A percentile compares a stretch with the other conserved stretches of the same genome.
Evolutionary conservation across 306 rosid species (phyloP).

Genomic region (cucumber (Cucumis sativus)): DNA sequence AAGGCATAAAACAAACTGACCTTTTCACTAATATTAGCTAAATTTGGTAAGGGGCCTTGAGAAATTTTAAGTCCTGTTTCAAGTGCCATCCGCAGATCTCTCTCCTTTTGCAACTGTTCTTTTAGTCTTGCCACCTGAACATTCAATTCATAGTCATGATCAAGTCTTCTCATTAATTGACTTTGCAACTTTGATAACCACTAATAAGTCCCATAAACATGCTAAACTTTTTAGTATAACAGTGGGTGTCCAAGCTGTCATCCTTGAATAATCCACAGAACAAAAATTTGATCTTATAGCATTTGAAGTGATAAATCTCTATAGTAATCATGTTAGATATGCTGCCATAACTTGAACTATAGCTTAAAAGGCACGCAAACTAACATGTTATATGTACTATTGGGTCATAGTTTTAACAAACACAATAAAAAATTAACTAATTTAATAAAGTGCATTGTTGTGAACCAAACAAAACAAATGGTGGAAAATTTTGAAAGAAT

Average conservation of each 20-base stretch:
- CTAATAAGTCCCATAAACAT: not conserved
- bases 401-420: not conserved
- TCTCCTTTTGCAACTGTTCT: slow-evolving; percentile 59
- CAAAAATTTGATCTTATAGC: not conserved
- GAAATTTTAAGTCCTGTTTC: slow-evolving; percentile 42
- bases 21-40: slow-evolving; percentile 34
- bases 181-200: not conserved
- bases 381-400: not conserved
- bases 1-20: slow-evolving; percentile 17
- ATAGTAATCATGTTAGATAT: not conserved
- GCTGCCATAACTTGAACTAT: not conserved
- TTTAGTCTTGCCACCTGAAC: slow-evolving; percentile 60
- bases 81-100: slow-evolving; percentile 42
- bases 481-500: not conserved
- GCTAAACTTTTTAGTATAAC: not conserved
- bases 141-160: not conserved
- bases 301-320: too few species aligned
- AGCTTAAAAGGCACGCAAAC: not conserved
- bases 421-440: not conserved
- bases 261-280: not conserved
- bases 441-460: not conserved
- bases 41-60: slow-evolving; percentile 23
- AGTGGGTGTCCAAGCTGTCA: not conserved
- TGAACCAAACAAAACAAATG: not conserved
- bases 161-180: not conserved